Percentiles rank a stretch among this genome's conserved stretches.
Evolutionary conservation across 176 grass and related monocot genomes (phyloP).

Genomic region (Zea luxurians): DNA sequence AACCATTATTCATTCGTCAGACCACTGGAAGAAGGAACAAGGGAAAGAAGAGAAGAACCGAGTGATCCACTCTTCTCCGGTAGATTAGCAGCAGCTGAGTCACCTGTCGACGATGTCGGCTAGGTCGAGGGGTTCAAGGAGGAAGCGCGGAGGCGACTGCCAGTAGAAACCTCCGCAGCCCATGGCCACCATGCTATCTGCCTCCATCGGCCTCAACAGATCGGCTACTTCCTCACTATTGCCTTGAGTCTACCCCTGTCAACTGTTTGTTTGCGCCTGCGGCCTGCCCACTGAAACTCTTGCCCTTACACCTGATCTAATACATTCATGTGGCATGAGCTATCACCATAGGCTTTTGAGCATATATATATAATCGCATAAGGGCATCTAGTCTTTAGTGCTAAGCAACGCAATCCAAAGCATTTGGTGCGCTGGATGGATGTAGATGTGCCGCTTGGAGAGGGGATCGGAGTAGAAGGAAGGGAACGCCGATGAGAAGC

Average conservation of each 20-base stretch:
- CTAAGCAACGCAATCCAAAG: not conserved
- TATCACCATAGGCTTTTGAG: not conserved
- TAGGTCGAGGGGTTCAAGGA: not conserved
- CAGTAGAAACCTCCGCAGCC: slow-evolving; percentile 31
- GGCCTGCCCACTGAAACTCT: not conserved
- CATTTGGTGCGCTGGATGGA: not conserved
- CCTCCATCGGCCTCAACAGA: not conserved
- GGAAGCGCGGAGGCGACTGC: slow-evolving; percentile 40
- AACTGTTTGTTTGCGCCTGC: too few relatives aligned
- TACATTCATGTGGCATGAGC: too few relatives aligned
- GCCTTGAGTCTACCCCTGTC: too few relatives aligned
- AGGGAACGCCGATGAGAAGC: not conserved
- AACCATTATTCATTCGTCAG: too few relatives aligned
- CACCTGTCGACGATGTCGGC: slow-evolving; percentile 27
- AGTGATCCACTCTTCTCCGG: too few relatives aligned
- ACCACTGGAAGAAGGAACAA: too few relatives aligned
- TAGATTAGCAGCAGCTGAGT: too few relatives aligned
- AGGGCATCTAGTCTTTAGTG: not conserved
- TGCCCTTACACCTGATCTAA: too few relatives aligned
- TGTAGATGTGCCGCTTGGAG: not conserved
- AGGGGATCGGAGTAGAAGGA: not conserved
- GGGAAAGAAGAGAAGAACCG: too few relatives aligned
- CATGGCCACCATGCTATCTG: not conserved
- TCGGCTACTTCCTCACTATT: not conserved
- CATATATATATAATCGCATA: too few relatives aligned